Base-by-base conservation (phyloP, 805 yeast genomes). In the Ogataea zsoltii region DNA sequence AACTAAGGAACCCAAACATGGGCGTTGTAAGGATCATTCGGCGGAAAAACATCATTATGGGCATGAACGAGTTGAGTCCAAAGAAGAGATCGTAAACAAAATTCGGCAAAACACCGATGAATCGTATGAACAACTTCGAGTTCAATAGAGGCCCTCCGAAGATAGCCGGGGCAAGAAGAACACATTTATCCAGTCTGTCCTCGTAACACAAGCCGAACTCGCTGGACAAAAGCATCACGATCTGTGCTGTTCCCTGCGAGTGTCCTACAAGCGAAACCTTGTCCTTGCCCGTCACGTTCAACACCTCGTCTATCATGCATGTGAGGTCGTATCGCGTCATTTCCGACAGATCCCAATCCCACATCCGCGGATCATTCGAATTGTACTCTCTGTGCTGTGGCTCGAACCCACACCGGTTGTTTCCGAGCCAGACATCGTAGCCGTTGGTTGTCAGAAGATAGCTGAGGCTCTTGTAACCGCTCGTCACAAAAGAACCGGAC, bases 331-430 rank as follows among this genome's bases (percentile, higher is more conserved):
- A 79, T 46, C 74, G 72, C 0, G 91, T 92, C 82, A 94, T 80
- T 37, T 88, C 92, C n/a, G 74, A 66, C 41, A 94, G 75, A 58
- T 88, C 92, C 99, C 99, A 92, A 54, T 86, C 82, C 99, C 99
- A 92, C 80, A 85, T 86, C 41, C 70, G 57, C 1, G 72, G 71
- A 54, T 77, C 75, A 45, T 57, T 54, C 4, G 67, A 50, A 30
- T 71, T 68, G 50, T 70, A 74, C 45, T 64, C 64, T 48, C 71
- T 64, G 68, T 91, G 96, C 41, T 74, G 68, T 0, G 96, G 87
- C 32, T 77, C 71, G 60, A 91, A 86, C 5, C 96, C 96, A 53
- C 96, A 85, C 50, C 99, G 68, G 60, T 90, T 91, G 59, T 90
- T 88, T 1, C 96, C 97, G 44, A 90, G 62, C 97, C 97, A 90